A percentile compares a stretch with the other conserved stretches of the same genome.
These are phyloP conservation scores for Malassezia pachydermatis DNA, from an alignment of 1,284 basidiomycete genomes.

Conservation along the genomic window DNA sequence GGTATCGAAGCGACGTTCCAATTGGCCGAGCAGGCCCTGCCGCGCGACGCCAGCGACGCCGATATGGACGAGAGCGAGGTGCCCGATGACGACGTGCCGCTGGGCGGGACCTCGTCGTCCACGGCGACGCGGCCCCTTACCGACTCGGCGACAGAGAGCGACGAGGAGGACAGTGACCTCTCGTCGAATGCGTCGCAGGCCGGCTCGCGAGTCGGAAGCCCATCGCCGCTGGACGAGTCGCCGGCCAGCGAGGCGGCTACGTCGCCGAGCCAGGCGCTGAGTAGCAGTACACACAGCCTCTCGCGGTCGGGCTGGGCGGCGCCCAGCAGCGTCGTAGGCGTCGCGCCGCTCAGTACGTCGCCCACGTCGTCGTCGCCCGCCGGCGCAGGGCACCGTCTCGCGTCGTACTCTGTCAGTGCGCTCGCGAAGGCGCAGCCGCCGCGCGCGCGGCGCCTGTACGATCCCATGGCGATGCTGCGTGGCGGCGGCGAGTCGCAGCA, in stretches of 20 bases:
- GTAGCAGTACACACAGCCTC: background rate
- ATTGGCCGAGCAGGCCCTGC: conserved; percentile 48
- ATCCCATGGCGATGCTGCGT: conserved; percentile 23
- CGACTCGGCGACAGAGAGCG: background rate
- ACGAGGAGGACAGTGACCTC: background rate
- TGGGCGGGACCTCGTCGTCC: conserved; percentile 17
- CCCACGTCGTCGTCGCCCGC: background rate
- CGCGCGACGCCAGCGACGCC: conserved; percentile 17
- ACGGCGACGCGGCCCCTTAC: conserved; percentile 7
- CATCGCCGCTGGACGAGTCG: conserved; percentile 1
- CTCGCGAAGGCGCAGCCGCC: conserved; percentile 2
- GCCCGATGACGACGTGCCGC: conserved; percentile 21
- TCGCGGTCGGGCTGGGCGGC: background rate
- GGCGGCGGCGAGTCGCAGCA: conserved; percentile 40
- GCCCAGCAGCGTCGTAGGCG: conserved; percentile 1
- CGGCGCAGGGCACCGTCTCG: conserved; percentile 2
- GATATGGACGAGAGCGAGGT: conserved; percentile 22
- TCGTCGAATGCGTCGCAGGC: conserved; percentile 42
- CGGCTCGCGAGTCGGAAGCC: conserved; percentile 36
- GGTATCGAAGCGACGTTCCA: conserved; percentile 51
- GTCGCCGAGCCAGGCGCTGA: background rate
- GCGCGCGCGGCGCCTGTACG: conserved; percentile 11
- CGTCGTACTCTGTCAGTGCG: conserved; percentile 15
- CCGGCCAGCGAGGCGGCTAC: background rate
- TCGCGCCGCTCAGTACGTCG: background rate